Conservation (phyloP, 495 filamentous ascomycete genomes). For the Annulohypoxylon stygium region DNA sequence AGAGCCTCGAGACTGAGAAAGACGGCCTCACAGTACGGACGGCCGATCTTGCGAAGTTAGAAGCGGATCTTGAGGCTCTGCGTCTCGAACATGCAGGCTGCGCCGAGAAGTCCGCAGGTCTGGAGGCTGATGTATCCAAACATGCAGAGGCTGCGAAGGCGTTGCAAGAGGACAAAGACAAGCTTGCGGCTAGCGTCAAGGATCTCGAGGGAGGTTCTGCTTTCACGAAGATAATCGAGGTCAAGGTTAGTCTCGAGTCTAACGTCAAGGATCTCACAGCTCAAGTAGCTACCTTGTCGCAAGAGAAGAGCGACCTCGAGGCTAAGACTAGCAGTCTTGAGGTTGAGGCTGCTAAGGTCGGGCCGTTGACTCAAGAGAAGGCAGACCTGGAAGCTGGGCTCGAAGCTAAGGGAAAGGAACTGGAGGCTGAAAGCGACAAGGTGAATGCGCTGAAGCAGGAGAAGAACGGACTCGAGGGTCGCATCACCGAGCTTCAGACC, state of each 20-base stretch:
- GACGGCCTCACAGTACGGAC: conserved; percentile 43
- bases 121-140: conserved; percentile 44
- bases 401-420: conserved; percentile 48
- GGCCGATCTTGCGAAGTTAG: conserved; percentile 41
- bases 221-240: conserved; percentile 42
- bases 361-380: conserved; percentile 43
- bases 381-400: conserved; percentile 52
- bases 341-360: conserved; percentile 42
- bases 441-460: conserved; percentile 48
- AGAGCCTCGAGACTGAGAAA: conserved; percentile 45
- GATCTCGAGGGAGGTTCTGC: conserved; percentile 40
- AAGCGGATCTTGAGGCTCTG: conserved; percentile 47
- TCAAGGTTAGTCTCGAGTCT: conserved; percentile 48
- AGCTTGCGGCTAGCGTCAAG: conserved; percentile 40
- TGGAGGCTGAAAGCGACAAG: conserved; percentile 55
- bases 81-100: conserved; percentile 46
- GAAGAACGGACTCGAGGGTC: conserved; percentile 51
- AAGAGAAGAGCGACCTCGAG: conserved; percentile 51
- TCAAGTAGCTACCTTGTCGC: conserved; percentile 50
- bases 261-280: conserved; percentile 52
- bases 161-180: conserved; percentile 45
- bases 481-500: conserved; percentile 39
- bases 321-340: conserved; percentile 37
- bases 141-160: conserved; percentile 34
- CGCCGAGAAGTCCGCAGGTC: conserved; percentile 39